Conservation (phyloP, 257 asterid species). For the Hygrophila difformis region DNA sequence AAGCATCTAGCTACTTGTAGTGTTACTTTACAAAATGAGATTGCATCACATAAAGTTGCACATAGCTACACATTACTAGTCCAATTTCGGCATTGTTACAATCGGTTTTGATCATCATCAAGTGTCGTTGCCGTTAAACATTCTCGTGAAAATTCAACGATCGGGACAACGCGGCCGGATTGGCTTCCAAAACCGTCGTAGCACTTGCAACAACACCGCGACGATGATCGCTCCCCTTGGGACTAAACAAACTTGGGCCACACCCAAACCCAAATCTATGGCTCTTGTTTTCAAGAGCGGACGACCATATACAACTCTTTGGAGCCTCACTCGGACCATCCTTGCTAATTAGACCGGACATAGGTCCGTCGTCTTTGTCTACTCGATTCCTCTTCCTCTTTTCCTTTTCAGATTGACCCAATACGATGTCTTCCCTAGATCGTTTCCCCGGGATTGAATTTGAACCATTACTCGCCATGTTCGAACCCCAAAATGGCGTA, state of each 20-base stretch:
- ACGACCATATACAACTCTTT: conserved; percentile 66
- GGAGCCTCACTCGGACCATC: conserved; percentile 64
- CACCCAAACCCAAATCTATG: conserved; percentile 2
- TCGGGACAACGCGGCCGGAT: conserved; percentile 82
- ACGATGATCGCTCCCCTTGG: conserved; percentile 21
- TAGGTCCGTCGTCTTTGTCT: no score
- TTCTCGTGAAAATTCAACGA: conserved; percentile 58
- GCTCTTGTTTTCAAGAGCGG: conserved; percentile 23
- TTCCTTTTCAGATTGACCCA: conserved; percentile 14
- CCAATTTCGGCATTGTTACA: no score
- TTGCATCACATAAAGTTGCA: no score
- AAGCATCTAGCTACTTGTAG: no score
- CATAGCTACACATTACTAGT: no score
- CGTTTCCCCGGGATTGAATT: conserved; percentile 49
- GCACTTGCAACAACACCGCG: conserved; percentile 12
- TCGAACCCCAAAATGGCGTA: conserved; percentile 14
- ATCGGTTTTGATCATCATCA: no score
- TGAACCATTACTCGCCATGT: conserved; percentile 1
- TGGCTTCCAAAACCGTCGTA: conserved; percentile 45
- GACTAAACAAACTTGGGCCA: conserved; percentile 12
- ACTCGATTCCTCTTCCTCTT: no score
- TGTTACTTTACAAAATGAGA: no score
- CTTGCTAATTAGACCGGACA: conserved; percentile 46
- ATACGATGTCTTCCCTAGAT: conserved; percentile 32
- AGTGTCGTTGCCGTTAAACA: conserved; percentile 11